Conservation (phyloP, 306 rosid genomes). For the Acmispon strigosus region DNA sequence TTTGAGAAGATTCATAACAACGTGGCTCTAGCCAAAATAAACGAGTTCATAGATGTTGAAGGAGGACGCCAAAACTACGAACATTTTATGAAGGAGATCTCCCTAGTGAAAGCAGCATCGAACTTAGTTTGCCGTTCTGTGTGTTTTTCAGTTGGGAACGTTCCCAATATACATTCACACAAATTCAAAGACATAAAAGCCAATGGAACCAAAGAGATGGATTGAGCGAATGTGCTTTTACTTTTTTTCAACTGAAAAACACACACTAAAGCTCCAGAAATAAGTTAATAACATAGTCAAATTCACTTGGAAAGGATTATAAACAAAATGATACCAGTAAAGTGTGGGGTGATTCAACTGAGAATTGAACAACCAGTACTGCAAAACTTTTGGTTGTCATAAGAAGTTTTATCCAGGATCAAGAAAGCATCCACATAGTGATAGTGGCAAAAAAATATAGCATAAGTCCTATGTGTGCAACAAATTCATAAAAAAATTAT, state of each 20-base stretch:
- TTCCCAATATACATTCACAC: too few species aligned
- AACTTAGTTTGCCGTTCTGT: neutral
- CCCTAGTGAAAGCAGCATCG: neutral
- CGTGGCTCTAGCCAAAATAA: neutral
- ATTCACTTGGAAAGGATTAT: neutral
- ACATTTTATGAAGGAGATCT: neutral
- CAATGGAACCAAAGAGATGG: too few species aligned
- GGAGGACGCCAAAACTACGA: neutral
- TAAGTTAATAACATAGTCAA: slow-evolving; percentile 9
- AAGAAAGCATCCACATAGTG: slow-evolving; percentile 17
- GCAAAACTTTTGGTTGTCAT: slow-evolving; percentile 24
- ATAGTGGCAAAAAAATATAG: slow-evolving; percentile 30
- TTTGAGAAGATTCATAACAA: neutral
- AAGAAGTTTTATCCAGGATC: slow-evolving; percentile 13
- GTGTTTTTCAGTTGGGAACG: too few species aligned
- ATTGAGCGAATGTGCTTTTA: too few species aligned
- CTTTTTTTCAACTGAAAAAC: too few species aligned
- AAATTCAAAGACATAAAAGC: too few species aligned
- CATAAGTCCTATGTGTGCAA: slow-evolving; percentile 40
- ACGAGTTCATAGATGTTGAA: neutral
- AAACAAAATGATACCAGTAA: slow-evolving; percentile 13
- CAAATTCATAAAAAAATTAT: slow-evolving; percentile 19
- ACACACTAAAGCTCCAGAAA: slow-evolving; percentile 4
- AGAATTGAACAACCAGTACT: slow-evolving; percentile 16
- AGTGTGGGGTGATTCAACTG: slow-evolving; percentile 11